Base-by-base conservation (phyloP, 257 asterid genomes). In the Eustoma russellianum region DNA sequence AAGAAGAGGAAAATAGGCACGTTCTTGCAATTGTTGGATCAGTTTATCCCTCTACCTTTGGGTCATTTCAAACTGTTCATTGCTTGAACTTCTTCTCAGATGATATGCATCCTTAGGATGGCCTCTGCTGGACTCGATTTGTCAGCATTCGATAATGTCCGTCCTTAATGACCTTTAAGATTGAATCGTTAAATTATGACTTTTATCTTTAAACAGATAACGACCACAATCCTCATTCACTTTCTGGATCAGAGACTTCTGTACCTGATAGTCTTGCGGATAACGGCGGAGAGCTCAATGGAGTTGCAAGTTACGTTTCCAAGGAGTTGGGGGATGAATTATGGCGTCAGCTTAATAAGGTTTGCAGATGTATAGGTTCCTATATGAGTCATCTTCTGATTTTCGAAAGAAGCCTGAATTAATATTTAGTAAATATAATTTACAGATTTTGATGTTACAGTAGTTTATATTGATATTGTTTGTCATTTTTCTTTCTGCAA, bases 1-100 rank as follows among this genome's bases (percentile, higher is more conserved):
- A 76, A 90, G 70, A 84, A 82, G 73, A 86, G 98, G 66, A 90
- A 86, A 82, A 67, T 64, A 72, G 95, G 94, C 69, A 57, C 44
- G 47, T 38, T 45, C 33, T 43, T 18, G 30, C 30, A 4, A 24
- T 33, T 59, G 40, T 11, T 38, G 2, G 13, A 18, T 48, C 33
- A 48, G 11, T 19, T 13, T 48, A 3, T 48, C 5, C 33, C 33
- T 2, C 13, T 48, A n/a, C 18, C 10, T 16, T 17, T 19, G 41
- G 14, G 5, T 52, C 19, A 33, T 52, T 38, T 16, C 47, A 11
- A 1, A 7, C 34, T 38, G 46, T 34, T 18, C 9, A 16, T 30
- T 15, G 24, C 17, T 16, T 2, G 3, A 33, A 14, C 3, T 11
- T 15, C 11, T 28, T n/a, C 47, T 28, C 47, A 0, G 17, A 45